Conservation (phyloP, 2,329 filamentous ascomycete species). For the Claviceps citrina region DNA sequence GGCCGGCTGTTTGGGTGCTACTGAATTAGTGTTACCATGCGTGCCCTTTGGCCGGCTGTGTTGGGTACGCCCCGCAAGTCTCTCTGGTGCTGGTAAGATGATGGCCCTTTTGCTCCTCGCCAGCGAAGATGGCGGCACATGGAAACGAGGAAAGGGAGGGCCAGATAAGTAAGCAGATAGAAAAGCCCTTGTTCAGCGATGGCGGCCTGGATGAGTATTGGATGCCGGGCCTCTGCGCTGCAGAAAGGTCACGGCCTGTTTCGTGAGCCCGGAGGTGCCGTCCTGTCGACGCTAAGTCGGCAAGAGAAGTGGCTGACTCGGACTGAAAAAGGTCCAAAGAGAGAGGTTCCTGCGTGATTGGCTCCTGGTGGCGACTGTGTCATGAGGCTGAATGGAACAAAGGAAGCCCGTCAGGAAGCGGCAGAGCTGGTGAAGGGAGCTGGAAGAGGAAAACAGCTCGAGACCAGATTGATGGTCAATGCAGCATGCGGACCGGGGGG, state of each 20-base stretch:
- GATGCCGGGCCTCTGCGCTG: background rate
- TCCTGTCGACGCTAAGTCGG: background rate
- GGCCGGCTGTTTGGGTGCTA: background rate
- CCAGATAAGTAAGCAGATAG: background rate
- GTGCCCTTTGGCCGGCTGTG: too few relatives aligned
- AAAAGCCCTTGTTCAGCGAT: background rate
- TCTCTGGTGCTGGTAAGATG: background rate
- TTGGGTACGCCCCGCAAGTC: background rate
- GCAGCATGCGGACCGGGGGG: constrained; percentile 1
- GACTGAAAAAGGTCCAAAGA: background rate
- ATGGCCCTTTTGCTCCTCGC: background rate
- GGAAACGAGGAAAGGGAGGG: background rate
- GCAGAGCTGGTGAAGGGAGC: background rate
- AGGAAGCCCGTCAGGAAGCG: background rate
- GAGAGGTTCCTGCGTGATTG: background rate
- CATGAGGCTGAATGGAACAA: background rate
- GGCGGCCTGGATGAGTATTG: background rate
- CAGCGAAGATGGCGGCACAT: background rate
- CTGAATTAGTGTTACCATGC: background rate
- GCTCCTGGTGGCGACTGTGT: background rate
- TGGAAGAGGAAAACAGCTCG: background rate
- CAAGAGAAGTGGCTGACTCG: background rate
- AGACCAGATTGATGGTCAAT: constrained; percentile 2
- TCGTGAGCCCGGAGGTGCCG: constrained; percentile 2
- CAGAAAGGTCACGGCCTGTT: background rate